A percentile compares a stretch with the other conserved stretches of the same genome.
These are phyloP conservation scores for Pseudohalonectria lignicola DNA, from an alignment of 2,329 filamentous ascomycete species.

Conservation along the genomic window DNA sequence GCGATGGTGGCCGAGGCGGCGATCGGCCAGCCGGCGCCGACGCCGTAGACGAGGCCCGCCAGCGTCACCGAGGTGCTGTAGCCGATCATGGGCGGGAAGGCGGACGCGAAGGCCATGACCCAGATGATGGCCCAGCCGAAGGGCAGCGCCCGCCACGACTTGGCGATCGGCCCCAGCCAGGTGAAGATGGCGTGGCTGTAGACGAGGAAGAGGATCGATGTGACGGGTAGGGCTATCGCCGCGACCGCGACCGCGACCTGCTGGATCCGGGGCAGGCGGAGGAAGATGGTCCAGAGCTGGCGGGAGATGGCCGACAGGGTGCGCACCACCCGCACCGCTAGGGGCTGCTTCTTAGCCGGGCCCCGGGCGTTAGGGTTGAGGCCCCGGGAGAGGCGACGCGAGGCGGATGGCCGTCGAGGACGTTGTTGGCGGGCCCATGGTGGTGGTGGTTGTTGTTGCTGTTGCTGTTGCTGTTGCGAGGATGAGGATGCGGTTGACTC, in stretches of 20 bases:
- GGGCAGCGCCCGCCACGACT: constrained; percentile 62
- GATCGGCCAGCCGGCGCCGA: constrained; percentile 65
- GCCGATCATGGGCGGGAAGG: constrained; percentile 79
- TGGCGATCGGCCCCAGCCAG: constrained; percentile 60
- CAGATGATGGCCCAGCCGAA: constrained; percentile 70
- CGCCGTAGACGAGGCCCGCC: constrained; percentile 44
- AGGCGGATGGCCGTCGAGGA: background rate
- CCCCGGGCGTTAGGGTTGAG: background rate
- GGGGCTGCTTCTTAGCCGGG: background rate
- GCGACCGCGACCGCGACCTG: constrained; percentile 29
- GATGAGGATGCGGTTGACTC: constrained; percentile 15
- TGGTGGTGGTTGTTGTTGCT: no score
- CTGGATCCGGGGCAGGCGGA: constrained; percentile 2
- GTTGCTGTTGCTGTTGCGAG: no score
- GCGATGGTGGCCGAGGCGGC: constrained; percentile 67
- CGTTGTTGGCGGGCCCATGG: constrained; percentile 29
- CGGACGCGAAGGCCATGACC: constrained; percentile 61
- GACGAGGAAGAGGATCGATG: constrained; percentile 59
- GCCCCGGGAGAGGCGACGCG: constrained; percentile 24
- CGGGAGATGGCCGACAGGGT: background rate
- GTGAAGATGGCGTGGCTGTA: constrained; percentile 75
- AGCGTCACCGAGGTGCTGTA: constrained; percentile 62
- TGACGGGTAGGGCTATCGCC: constrained; percentile 36
- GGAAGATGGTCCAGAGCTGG: constrained; percentile 1
- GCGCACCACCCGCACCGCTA: background rate